Base-by-base conservation (phyloP, 805 yeast genomes). In the Kodamaea nitidulidarum region DNA sequence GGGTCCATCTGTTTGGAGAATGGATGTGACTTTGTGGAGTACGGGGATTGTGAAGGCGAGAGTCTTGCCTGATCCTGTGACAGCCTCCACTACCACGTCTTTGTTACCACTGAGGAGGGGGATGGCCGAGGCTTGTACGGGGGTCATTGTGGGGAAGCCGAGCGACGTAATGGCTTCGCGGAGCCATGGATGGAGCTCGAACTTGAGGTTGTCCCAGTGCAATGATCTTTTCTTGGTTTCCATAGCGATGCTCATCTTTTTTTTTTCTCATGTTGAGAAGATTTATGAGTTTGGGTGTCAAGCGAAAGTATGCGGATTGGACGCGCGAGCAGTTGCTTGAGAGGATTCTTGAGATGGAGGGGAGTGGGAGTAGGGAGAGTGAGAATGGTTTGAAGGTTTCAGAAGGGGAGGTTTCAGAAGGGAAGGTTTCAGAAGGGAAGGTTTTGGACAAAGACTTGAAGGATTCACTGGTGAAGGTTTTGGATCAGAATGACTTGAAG, bases 31-130 rank as follows among this genome's bases (percentile, higher is more conserved):
- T 48, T 80, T 81, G 50, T 88, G 91, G 4, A 88, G 52, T 1
- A 85, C 73, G 0, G 98, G 98, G 2, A 93, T 71, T 4, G 81
- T 78, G 65, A 85, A 93, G 3, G 97, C 84, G n/a, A 90, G 60
- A 0, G 98, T 93, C 58, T 93, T 93, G n/a, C 98, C 98, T 0
- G 97, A 88, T 0, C 98, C 98, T 0, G 98, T 93, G 1, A 88
- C 96, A 0, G 97, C 95, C 57, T 93, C 97, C 1, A 88, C 98
- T 7, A 93, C 93, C 3, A 93, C 96, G 62, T 93, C 98, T 54
- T 91, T 91, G 55, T 88, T 84, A 14, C 80, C 80, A 15, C 82
- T 62, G 47, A 93, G 76, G 43, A 90, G 65, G 0, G 98, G 98
- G 36, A 93, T 84, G 0, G 95, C 81, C 0, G 97, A 78, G 0